Base-by-base conservation (phyloP, 2,329 filamentous ascomycete species). In the Ascosphaera apis region DNA sequence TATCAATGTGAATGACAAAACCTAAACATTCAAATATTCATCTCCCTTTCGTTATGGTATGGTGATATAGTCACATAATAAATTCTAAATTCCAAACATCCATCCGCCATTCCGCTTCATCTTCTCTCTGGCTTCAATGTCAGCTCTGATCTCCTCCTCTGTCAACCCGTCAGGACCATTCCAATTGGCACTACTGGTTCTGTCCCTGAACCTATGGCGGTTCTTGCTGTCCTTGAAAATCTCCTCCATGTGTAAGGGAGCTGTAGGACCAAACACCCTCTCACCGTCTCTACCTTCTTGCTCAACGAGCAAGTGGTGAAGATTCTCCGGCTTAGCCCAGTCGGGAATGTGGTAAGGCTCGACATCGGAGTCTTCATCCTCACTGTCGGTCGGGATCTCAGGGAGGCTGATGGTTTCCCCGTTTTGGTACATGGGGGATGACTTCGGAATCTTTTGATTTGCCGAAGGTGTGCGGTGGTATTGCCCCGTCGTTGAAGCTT, bases 161-260 rank as follows among this genome's bases (percentile, higher is more conserved):
- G 84, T 93, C 45, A 98, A 63, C 32, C 67, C 64, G 53, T 98
- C 91, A 2, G 76, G 64, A 37, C 80, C 56, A 48, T 69, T 76
- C 88, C 88, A 98, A 58, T 92, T 91, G 25, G 91, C 91, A 55
- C 82, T 92, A 46, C 81, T 91, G 3, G 86, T 93, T 38, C 88
- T 69, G 36, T 80, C 75, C 13, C 91, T 72, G 65, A 93, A 95
- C 61, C 80, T 79, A 53, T 79, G 72, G 43, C 77, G 64, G 38
- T 86, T 82, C 53, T 83, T 83, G 55, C 78, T 84, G 53, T 83
- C 81, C 55, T 68, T 77, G 57, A 98, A 98, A 21, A 93, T 83
- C 51, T 95, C 84, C 48, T 98, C 91, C 76, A 98, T 88, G 48
- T 82, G 81, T 43, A 98, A 64, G 9, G 83, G 80, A 8, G 69